A percentile compares a stretch with the other conserved stretches of the same genome.
phyloP scores from a whole-genome alignment of 1,284 basidiomycete species.

The Ceratobasidium sp. region DNA sequence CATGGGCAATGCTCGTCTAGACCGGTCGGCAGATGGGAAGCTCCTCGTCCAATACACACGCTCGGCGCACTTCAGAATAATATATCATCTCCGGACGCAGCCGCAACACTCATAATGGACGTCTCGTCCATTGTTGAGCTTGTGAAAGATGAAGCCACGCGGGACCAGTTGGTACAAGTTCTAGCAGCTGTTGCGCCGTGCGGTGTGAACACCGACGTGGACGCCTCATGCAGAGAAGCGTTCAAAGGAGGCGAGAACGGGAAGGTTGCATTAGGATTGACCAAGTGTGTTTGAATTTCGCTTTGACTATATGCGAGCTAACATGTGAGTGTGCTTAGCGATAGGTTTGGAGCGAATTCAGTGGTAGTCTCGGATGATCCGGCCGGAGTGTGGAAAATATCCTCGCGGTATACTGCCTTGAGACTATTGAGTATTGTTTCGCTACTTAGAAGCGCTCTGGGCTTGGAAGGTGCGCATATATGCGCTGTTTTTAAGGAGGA shows the following conservation, averaged over 20 bases:
- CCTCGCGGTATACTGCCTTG: constrained; percentile 74
- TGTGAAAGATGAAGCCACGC: not conserved
- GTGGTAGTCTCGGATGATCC: constrained; percentile 24
- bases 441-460: constrained; percentile 76
- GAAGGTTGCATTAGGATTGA: constrained; percentile 34
- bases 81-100: constrained; percentile 32
- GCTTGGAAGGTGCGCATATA: constrained; percentile 72
- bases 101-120: constrained; percentile 41
- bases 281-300: constrained; percentile 18
- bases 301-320: not conserved
- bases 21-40: constrained; percentile 41
- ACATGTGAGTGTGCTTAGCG: not conserved
- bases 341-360: constrained; percentile 34
- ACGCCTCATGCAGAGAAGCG: constrained; percentile 59
- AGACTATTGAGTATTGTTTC: constrained; percentile 77
- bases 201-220: constrained; percentile 70
- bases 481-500: not conserved
- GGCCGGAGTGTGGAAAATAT: constrained; percentile 75
- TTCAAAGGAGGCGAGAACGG: constrained; percentile 60
- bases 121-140: constrained; percentile 28
- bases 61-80: constrained; percentile 27
- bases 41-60: constrained; percentile 31
- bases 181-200: constrained; percentile 63
- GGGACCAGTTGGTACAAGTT: constrained; percentile 49
- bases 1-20: constrained; percentile 26